These are phyloP conservation scores for Epichloe brachyelytri DNA, from an alignment of 2,329 filamentous ascomycete species.

Conservation along the genomic window DNA sequence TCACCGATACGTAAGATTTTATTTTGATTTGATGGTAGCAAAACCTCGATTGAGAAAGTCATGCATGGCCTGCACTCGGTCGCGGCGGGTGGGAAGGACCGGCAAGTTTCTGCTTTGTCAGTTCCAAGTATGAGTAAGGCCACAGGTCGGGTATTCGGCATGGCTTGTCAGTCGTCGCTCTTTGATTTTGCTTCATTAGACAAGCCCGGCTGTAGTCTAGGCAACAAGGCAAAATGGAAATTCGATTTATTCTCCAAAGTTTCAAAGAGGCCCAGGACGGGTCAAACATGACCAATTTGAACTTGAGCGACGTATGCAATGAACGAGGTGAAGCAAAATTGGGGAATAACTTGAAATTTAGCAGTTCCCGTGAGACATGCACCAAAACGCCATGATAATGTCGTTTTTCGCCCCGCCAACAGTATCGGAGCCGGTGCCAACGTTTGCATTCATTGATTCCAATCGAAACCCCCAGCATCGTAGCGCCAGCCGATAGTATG, in stretches of 20 bases:
- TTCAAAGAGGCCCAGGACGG: neutral
- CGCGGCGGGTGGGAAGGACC: conserved; percentile 2
- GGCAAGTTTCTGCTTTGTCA: conserved; percentile 6
- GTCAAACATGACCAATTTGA: neutral
- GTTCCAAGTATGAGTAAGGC: conserved; percentile 13
- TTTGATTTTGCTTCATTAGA: conserved; percentile 15
- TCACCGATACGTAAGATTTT: conserved; percentile 16
- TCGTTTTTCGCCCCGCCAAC: neutral
- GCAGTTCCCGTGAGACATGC: neutral
- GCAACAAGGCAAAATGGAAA: conserved; percentile 9
- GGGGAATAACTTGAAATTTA: neutral
- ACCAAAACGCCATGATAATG: neutral
- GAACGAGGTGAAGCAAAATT: neutral
- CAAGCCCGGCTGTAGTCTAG: conserved; percentile 23
- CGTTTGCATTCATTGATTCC: neutral
- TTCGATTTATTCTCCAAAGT: neutral
- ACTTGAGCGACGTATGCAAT: neutral
- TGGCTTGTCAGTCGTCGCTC: conserved; percentile 23
- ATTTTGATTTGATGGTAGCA: conserved; percentile 9
- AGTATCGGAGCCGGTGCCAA: neutral
- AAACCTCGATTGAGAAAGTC: neutral
- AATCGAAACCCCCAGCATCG: neutral
- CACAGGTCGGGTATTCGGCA: conserved; percentile 18
- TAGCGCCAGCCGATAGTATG: neutral
- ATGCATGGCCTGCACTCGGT: conserved; percentile 3